Evolutionary conservation across 2,329 filamentous ascomycete species (phyloP), one percentile per base, ranked within the genome.

Genomic region (Lachnellula cervina): DNA sequence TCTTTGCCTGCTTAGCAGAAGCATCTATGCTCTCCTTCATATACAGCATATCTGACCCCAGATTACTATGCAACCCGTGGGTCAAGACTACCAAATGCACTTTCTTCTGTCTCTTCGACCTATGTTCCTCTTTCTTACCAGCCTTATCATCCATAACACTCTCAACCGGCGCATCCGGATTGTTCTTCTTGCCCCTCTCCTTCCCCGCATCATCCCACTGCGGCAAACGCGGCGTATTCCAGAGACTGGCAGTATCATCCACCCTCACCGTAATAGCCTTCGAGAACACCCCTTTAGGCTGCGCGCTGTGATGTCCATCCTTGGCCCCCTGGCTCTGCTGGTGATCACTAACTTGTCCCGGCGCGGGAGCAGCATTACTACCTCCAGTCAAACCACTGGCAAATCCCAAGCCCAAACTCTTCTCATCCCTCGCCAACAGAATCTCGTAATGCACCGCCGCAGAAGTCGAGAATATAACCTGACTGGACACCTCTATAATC

Each of bases 11-110:
- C 64, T 78, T 86, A 4, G 87, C 87, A 2, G 89, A 86, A 28
- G 85, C 84, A 73, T 99, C 94, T 59, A 99, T 97, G 71, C 90
- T 96, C 73, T 99, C 94, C 69, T 99, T 99, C 70, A 99, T 75
- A 69, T 89, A 99, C 19, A 99, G 77, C 94, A 99, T 96, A 70
- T 99, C 94, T 21, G 91, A 89, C 5, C 94, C 90, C 13, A 97
- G 79, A 70, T 99, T 99, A 72, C 93, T 96, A 71, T 99, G 94
- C 60, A 99, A 73, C 0, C 94, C 94, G 74, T 99, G 94, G 0
- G 94, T 97, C 49, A 99, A 74, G 35, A 99, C 79, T 23, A 99
- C 94, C 43, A 99, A 76, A 69, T 99, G 94, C 2, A 99, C 79
- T 62, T 87, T 93, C 73, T 90, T 90, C 62, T 80, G 80, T 69